Percentiles rank a stretch among this genome's conserved stretches.
phyloP scores from a whole-genome alignment of 768 basidiomycete genomes.

The Kwoniella sp. region DNA sequence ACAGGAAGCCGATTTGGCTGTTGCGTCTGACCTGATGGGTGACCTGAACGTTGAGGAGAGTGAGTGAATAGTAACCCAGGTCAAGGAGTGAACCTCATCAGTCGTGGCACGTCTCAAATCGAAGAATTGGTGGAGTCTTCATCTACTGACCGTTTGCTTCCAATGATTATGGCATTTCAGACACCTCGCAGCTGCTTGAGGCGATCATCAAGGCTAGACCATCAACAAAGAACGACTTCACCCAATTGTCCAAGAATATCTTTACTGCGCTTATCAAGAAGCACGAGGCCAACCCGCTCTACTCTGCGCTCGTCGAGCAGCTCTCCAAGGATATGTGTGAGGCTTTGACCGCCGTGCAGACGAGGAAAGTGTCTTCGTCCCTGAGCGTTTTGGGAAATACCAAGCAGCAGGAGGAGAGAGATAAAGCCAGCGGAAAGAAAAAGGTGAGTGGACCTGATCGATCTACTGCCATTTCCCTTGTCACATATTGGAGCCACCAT shows the following conservation, averaged over 20 bases:
- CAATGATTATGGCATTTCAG: slow-evolving; percentile 16
- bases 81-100: too few species aligned
- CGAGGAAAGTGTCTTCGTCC: slow-evolving; percentile 80
- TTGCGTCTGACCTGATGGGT: slow-evolving; percentile 80
- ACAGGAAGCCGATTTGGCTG: slow-evolving; percentile 80
- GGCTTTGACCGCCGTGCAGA: slow-evolving; percentile 85
- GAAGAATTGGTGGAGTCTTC: neutral
- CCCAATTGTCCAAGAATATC: slow-evolving; percentile 71
- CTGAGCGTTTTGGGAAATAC: slow-evolving; percentile 89
- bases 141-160: neutral
- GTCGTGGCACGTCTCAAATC: too few species aligned
- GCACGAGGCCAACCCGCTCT: slow-evolving; percentile 81
- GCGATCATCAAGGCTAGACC: slow-evolving; percentile 74
- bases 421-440: slow-evolving; percentile 86
- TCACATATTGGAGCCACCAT: neutral
- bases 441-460: slow-evolving; percentile 59
- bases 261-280: slow-evolving; percentile 74
- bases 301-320: slow-evolving; percentile 78
- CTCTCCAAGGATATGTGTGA: slow-evolving; percentile 73
- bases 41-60: slow-evolving; percentile 61
- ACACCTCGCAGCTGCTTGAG: slow-evolving; percentile 29
- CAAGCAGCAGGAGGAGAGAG: slow-evolving; percentile 88
- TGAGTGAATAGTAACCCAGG: too few species aligned
- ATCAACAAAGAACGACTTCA: slow-evolving; percentile 86
- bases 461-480: too few species aligned